phyloP scores from a whole-genome alignment of 176 grass and related monocot genomes.

The Oryza nivara region DNA sequence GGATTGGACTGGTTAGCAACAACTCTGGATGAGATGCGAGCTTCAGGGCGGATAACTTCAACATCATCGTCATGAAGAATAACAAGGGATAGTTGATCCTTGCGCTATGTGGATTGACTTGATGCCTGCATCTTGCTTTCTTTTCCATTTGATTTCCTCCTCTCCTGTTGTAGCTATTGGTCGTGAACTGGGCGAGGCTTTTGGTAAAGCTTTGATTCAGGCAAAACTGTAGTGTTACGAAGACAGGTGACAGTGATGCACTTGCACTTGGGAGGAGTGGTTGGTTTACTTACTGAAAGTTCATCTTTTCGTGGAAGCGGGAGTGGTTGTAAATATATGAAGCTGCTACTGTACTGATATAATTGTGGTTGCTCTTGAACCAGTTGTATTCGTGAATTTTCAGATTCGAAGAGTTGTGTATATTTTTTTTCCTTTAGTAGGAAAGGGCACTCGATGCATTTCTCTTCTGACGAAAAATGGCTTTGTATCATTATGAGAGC shows the following conservation, averaged over 20 bases:
- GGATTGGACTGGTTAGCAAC: constrained; percentile 91
- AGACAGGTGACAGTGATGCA: background rate
- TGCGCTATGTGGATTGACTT: constrained; percentile 29
- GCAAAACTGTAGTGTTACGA: background rate
- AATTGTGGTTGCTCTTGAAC: background rate
- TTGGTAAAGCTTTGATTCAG: constrained; percentile 14
- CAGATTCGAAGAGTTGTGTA: background rate
- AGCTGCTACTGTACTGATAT: background rate
- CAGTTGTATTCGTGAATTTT: background rate
- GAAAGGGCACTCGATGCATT: background rate
- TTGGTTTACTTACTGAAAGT: background rate
- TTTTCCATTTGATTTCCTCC: background rate
- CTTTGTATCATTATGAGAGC: no score
- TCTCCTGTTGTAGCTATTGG: constrained; percentile 18
- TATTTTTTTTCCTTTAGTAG: background rate
- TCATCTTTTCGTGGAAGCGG: background rate
- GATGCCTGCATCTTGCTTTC: background rate
- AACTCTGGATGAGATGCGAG: constrained; percentile 74
- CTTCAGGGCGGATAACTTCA: constrained; percentile 61
- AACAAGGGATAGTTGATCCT: constrained; percentile 30
- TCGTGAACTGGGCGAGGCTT: constrained; percentile 6
- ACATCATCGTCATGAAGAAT: constrained; percentile 50
- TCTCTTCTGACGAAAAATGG: no score
- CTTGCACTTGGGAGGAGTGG: background rate
- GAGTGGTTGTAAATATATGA: background rate